These are phyloP conservation scores for Penicillium thymicola DNA, from an alignment of 2,329 filamentous ascomycete species.

Conservation along the genomic window DNA sequence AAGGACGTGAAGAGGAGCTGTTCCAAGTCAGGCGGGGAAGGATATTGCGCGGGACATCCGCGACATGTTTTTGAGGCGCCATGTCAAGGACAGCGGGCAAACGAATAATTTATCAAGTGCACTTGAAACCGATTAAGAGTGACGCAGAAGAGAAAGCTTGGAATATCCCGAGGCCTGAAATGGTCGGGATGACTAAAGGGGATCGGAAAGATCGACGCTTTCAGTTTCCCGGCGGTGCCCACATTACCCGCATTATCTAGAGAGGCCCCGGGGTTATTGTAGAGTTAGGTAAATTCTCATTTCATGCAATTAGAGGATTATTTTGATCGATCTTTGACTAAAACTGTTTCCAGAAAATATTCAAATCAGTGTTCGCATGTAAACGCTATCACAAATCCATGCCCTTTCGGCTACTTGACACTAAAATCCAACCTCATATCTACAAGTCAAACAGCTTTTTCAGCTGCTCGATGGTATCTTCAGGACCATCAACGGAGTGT, in stretches of 20 bases:
- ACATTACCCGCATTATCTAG: background rate
- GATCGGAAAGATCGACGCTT: constrained; percentile 3
- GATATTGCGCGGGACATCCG: constrained; percentile 44
- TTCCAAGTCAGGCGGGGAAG: constrained; percentile 44
- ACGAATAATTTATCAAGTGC: background rate
- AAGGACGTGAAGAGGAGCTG: constrained; percentile 34
- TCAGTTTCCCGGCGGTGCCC: constrained; percentile 2
- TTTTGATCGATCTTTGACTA: background rate
- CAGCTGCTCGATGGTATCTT: constrained; percentile 75
- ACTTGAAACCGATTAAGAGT: background rate
- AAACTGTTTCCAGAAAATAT: background rate
- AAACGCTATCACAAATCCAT: constrained; percentile 19
- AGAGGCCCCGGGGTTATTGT: background rate
- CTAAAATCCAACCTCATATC: constrained; percentile 5
- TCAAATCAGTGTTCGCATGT: constrained; percentile 10
- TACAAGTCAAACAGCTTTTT: constrained; percentile 75
- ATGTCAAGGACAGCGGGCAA: constrained; percentile 25
- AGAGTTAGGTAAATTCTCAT: background rate
- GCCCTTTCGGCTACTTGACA: background rate
- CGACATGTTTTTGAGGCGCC: constrained; percentile 42
- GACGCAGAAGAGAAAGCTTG: background rate
- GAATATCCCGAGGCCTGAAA: constrained; percentile 1
- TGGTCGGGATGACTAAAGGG: constrained; percentile 5
- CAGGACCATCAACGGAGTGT: constrained; percentile 75
- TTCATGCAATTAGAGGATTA: constrained; percentile 1